phyloP scores from a whole-genome alignment of 805 yeast species.

The Barnettozyma californica region DNA sequence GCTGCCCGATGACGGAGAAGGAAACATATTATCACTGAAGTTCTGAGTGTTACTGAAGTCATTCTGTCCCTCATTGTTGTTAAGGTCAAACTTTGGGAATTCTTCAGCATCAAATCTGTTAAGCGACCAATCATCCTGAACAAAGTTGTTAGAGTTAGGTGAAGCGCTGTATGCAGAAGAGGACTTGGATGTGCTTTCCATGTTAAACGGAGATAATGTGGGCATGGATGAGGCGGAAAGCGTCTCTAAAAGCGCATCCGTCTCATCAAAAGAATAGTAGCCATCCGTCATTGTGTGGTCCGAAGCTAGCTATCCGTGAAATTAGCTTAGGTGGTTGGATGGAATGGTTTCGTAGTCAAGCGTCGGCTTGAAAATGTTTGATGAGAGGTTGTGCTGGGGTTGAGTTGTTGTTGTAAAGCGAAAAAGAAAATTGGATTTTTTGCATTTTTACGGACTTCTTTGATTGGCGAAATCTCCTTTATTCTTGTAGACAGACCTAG shows the following conservation, averaged over 20 bases:
- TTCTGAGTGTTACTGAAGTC: not conserved
- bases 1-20: slow-evolving; percentile 8
- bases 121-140: slow-evolving; percentile 13
- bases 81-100: not conserved
- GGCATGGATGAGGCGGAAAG: slow-evolving; percentile 20
- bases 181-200: slow-evolving; percentile 15
- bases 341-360: not conserved
- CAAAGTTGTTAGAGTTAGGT: slow-evolving; percentile 17
- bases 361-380: not conserved
- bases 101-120: slow-evolving; percentile 3
- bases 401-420: not conserved
- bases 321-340: not conserved
- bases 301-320: not conserved
- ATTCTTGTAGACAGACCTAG: not conserved
- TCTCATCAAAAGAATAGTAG: slow-evolving; percentile 24
- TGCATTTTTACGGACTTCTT: not conserved
- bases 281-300: slow-evolving; percentile 4
- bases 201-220: slow-evolving; percentile 21
- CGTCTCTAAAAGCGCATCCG: slow-evolving; percentile 26
- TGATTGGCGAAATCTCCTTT: not conserved
- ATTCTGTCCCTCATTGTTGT: not conserved
- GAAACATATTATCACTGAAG: slow-evolving; percentile 1
- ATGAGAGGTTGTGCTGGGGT: not conserved
- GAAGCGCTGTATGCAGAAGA: slow-evolving; percentile 19
- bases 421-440: not conserved